These are phyloP conservation scores for Tylopilus felleus DNA, from an alignment of 768 basidiomycete genomes.

Conservation along the genomic window DNA sequence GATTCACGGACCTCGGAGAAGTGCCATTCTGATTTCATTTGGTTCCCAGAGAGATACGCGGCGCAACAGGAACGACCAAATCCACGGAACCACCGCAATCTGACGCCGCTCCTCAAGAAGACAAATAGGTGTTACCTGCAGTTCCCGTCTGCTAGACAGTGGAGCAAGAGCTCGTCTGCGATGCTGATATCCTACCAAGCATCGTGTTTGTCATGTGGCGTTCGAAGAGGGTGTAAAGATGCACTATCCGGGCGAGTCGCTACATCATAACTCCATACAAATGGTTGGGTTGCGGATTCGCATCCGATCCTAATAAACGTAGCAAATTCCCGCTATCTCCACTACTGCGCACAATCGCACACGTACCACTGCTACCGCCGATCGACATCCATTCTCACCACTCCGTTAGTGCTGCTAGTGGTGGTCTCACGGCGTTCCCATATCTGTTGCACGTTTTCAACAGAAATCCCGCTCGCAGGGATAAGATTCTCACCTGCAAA, in stretches of 20 bases:
- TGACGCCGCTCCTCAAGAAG: neutral
- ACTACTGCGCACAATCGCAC: slow-evolving; percentile 7
- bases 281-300: slow-evolving; percentile 3
- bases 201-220: slow-evolving; percentile 12
- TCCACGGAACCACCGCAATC: slow-evolving; percentile 4
- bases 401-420: slow-evolving; percentile 13
- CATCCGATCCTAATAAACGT: slow-evolving; percentile 19
- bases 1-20: no score
- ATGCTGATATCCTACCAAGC: neutral
- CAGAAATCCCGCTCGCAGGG: neutral
- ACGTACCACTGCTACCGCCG: slow-evolving; percentile 14
- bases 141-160: neutral
- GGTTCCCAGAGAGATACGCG: slow-evolving; percentile 12
- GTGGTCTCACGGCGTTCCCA: slow-evolving; percentile 53
- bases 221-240: slow-evolving; percentile 10
- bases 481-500: slow-evolving; percentile 62
- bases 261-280: slow-evolving; percentile 7
- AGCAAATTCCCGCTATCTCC: slow-evolving; percentile 31
- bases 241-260: slow-evolving; percentile 8
- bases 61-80: neutral
- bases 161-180: neutral
- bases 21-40: slow-evolving; percentile 1
- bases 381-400: slow-evolving; percentile 33
- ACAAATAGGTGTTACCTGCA: slow-evolving; percentile 8
- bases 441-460: slow-evolving; percentile 40